Conservation (phyloP, 2,329 filamentous ascomycete species). For the Stenocarpella maydis region DNA sequence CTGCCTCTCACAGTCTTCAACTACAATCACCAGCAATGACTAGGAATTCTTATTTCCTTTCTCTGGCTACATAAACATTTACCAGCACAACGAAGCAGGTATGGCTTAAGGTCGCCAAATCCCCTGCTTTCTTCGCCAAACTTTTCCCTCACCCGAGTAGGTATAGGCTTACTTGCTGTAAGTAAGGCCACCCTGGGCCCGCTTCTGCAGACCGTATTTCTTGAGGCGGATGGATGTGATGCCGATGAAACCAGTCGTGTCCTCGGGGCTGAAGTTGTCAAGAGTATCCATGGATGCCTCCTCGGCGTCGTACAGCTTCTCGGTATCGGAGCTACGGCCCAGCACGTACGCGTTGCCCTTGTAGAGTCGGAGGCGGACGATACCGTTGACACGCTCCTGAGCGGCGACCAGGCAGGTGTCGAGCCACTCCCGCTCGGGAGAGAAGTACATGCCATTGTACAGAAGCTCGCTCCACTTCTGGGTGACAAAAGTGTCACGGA, state of each 20-base stretch:
- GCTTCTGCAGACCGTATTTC: slow-evolving; percentile 46
- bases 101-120: background rate
- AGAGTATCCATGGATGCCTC: slow-evolving; percentile 54
- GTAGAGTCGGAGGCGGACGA: slow-evolving; percentile 47
- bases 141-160: background rate
- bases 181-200: slow-evolving; percentile 35
- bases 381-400: slow-evolving; percentile 59
- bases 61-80: slow-evolving; percentile 11
- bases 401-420: slow-evolving; percentile 69
- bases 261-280: slow-evolving; percentile 38
- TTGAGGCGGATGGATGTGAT: slow-evolving; percentile 63
- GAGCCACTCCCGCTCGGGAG: slow-evolving; percentile 62
- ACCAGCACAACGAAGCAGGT: background rate
- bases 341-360: slow-evolving; percentile 55
- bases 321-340: slow-evolving; percentile 53
- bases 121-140: background rate
- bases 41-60: background rate
- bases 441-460: slow-evolving; percentile 60
- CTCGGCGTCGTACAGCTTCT: slow-evolving; percentile 60
- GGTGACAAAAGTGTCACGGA: slow-evolving; percentile 66
- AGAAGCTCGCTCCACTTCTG: slow-evolving; percentile 57
- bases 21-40: background rate
- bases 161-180: slow-evolving; percentile 21
- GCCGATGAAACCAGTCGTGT: slow-evolving; percentile 52
- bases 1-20: background rate